These are phyloP conservation scores for Tulasnella sp. DNA, from an alignment of 768 basidiomycete genomes.

Conservation along the genomic window DNA sequence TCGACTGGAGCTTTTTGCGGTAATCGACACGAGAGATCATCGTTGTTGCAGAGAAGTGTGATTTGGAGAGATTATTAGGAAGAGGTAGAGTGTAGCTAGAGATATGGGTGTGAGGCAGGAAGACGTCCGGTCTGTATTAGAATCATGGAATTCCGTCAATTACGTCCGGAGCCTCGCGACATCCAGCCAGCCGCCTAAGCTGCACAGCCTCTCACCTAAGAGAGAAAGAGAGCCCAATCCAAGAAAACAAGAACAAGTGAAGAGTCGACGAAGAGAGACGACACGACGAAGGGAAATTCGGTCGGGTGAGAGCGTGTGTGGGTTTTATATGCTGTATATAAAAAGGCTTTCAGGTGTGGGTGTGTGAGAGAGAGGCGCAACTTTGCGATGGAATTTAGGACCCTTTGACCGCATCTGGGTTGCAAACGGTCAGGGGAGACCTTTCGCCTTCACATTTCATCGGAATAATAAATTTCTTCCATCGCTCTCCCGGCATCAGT, in stretches of 20 bases:
- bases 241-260: not conserved
- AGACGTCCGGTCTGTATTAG: not conserved
- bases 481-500: too few relatives aligned
- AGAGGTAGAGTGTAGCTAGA: not conserved
- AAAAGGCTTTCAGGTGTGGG: not conserved
- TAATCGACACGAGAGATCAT: constrained; percentile 2
- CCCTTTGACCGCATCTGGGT: not conserved
- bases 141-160: not conserved
- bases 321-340: not conserved
- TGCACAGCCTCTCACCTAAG: not conserved
- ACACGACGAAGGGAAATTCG: not conserved
- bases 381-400: too few relatives aligned
- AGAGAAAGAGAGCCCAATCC: too few relatives aligned
- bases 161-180: not conserved
- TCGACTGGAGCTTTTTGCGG: constrained; percentile 1
- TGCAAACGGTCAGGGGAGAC: too few relatives aligned
- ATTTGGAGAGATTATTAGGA: not conserved
- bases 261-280: not conserved
- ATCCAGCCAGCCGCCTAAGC: not conserved
- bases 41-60: not conserved
- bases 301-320: not conserved
- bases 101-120: too few relatives aligned
- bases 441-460: not conserved
- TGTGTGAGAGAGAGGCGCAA: not conserved
- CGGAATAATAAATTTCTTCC: too few relatives aligned